Conservation (phyloP, 371 early-diverging fungal species). For the Capillidium rhysosporum region DNA sequence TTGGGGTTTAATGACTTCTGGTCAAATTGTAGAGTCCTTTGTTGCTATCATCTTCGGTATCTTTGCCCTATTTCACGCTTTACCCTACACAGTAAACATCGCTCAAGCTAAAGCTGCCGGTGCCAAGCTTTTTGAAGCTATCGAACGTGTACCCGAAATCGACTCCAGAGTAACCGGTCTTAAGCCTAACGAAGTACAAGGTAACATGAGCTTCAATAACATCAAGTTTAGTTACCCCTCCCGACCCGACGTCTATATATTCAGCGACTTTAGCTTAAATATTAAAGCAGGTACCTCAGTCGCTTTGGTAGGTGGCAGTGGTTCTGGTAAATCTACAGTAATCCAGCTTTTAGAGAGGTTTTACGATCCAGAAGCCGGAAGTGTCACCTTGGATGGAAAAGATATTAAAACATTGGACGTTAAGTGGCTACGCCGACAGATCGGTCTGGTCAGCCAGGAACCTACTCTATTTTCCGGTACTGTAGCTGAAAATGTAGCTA, state of each 20-base stretch:
- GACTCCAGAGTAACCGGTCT: slow-evolving; percentile 16
- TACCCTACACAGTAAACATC: slow-evolving; percentile 11
- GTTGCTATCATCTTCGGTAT: slow-evolving; percentile 26
- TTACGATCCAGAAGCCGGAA: slow-evolving; percentile 47
- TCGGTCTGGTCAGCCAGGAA: slow-evolving; percentile 74
- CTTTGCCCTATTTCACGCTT: slow-evolving; percentile 6
- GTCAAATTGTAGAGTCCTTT: slow-evolving; percentile 37
- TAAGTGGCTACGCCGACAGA: slow-evolving; percentile 45
- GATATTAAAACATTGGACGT: slow-evolving; percentile 43
- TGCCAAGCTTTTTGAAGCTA: slow-evolving; percentile 38
- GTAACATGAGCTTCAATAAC: slow-evolving; percentile 43
- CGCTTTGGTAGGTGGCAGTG: slow-evolving; percentile 59
- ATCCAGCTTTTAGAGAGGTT: slow-evolving; percentile 75
- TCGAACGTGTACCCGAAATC: slow-evolving; percentile 50
- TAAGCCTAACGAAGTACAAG: slow-evolving; percentile 13
- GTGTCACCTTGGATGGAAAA: slow-evolving; percentile 43
- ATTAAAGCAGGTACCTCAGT: slow-evolving; percentile 50
- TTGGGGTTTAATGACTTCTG: slow-evolving; percentile 21
- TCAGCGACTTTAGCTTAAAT: slow-evolving; percentile 32
- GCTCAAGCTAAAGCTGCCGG: slow-evolving; percentile 30
- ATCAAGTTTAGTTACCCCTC: slow-evolving; percentile 58
- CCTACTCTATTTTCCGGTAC: slow-evolving; percentile 66
- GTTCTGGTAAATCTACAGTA: slow-evolving; percentile 79
- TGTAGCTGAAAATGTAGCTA: slow-evolving; percentile 54
- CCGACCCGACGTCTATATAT: slow-evolving; percentile 39